Base-by-base conservation (phyloP, 2,329 filamentous ascomycete species). In the Alternaria tenuissima region DNA sequence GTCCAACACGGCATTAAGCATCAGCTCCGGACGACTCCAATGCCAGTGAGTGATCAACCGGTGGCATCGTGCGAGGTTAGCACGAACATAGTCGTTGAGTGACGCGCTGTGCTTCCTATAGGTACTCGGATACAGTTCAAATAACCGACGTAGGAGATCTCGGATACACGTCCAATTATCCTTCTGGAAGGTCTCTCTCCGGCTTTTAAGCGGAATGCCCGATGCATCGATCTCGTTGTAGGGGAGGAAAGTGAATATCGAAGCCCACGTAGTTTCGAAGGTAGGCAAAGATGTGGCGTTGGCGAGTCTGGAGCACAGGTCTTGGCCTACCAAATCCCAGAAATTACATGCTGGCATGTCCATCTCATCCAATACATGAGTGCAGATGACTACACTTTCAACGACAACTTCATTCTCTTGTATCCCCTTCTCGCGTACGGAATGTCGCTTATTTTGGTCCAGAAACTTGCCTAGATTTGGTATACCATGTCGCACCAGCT, bases 41-140 rank as follows among this genome's bases (percentile, higher is more conserved):
- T 83, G 81, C 87, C 87, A 89, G 28, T 66, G 67, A 34, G 80
- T 81, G 48, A 88, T 81, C 22, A 89, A 77, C 39, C 80, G 72
- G 65, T 84, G 82, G 66, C 85, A 88, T 63, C 87, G 79, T 12
- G 79, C 79, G 46, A 88, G 80, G 24, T 83, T 71, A 7, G 80
- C 74, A 52, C 85, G 82, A 49, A 87, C 75, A 63, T 89, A 89
- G 16, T 79, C 81, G 64, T 88, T 87, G 59, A 86, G 79, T n/a
- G 80, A 83, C 8, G 80, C 67, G 14, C 80, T 78, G 12, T 67
- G 46, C 1, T 71, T 68, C 11, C 68, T 71, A 30, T 78, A 79
- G 30, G 81, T 83, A 4, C 73, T 67, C 4, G 80, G 71, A 57
- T 86, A 87, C 3, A 83, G 65, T 14, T 78, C 73, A 43, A 88